Conservation (phyloP, 441 rosid genomes). For the Erodium texanum region DNA sequence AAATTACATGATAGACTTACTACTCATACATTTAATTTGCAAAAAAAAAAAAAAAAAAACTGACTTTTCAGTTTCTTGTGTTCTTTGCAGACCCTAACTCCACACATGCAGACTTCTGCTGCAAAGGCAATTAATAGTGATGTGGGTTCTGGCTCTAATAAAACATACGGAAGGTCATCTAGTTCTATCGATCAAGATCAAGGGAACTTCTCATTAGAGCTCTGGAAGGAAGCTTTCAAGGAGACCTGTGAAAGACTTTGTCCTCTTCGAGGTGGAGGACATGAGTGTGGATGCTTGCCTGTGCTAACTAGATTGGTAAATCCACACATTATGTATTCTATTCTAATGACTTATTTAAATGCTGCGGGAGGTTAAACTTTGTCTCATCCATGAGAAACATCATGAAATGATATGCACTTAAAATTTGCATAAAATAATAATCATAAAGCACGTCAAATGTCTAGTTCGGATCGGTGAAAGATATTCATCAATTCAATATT, state of each 20-base stretch:
- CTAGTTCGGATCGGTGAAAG: no score
- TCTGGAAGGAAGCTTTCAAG: conserved; percentile 91
- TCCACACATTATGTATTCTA: conserved; percentile 1
- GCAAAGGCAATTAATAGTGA: conserved; percentile 30
- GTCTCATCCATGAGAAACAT: no score
- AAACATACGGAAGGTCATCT: conserved; percentile 34
- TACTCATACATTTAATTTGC: not conserved
- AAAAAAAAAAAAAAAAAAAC: not conserved
- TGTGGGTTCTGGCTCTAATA: conserved; percentile 37
- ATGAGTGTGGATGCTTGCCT: conserved; percentile 80
- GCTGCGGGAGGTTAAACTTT: not conserved
- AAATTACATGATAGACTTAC: not conserved
- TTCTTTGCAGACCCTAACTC: conserved; percentile 67
- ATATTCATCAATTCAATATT: no score
- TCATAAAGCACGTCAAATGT: no score
- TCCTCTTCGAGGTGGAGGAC: conserved; percentile 88
- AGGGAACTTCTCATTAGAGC: conserved; percentile 64
- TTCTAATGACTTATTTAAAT: not conserved
- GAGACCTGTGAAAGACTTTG: conserved; percentile 60
- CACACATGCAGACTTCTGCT: conserved; percentile 73
- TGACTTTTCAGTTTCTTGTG: conserved; percentile 17
- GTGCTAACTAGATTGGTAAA: conserved; percentile 72
- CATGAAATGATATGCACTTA: no score
- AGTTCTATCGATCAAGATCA: conserved; percentile 48
- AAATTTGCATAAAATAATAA: no score